Conservation (phyloP, 176 grass and related monocot species). For the Carex pumila region DNA sequence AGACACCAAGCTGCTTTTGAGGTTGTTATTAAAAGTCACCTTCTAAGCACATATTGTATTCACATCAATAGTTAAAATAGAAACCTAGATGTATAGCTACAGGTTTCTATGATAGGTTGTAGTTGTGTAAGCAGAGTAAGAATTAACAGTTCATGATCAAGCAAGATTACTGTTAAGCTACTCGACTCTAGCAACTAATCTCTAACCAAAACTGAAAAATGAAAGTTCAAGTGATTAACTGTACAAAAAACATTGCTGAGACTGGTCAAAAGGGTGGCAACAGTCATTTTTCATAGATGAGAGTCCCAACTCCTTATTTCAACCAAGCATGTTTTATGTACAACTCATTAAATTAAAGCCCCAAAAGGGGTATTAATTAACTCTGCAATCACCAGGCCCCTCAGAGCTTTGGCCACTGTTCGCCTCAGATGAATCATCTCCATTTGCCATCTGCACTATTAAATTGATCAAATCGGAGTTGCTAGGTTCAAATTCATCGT, state of each 20-base stretch:
- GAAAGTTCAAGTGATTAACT: background rate
- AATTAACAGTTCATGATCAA: background rate
- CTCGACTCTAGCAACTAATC: background rate
- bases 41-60: background rate
- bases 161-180: background rate
- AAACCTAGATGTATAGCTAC: background rate
- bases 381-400: conserved; percentile 30
- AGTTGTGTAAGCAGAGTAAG: background rate
- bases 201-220: background rate
- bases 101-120: background rate
- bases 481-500: conserved; percentile 23
- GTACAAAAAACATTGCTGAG: background rate
- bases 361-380: conserved; percentile 30
- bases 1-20: background rate
- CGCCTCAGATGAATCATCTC: conserved; percentile 37
- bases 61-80: background rate
- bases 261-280: background rate
- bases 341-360: conserved; percentile 12
- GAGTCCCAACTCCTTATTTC: conserved; percentile 3
- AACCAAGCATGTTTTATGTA: conserved; percentile 7
- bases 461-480: conserved; percentile 43
- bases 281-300: background rate
- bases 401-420: conserved; percentile 43
- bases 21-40: background rate
- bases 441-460: conserved; percentile 34